Evolutionary conservation across 345 rosid species (phyloP), one percentile per base, ranked within the genome.

Genomic region (Gossypium thurberi): DNA sequence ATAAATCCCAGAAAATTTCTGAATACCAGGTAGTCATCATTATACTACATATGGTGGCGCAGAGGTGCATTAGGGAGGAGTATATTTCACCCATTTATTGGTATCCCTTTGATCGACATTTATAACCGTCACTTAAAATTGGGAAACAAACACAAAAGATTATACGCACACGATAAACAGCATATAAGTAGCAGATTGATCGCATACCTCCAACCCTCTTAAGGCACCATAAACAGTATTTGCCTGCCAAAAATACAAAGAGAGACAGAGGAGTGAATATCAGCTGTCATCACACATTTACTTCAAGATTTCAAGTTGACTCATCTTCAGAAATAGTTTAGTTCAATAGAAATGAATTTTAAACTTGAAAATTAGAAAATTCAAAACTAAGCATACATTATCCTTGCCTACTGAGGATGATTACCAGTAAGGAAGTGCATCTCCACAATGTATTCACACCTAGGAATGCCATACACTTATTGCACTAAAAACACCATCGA

Each of bases 201-300:
- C 42, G 74, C 83, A 60, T 76, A 95, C 99, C 99, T 95, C 71
- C 71, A 67, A 15, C 42, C 71, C 71, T 48, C 71, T 67, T 47
- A 67, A 9, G 2, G 71, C 71, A 48, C 71, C 71, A 14, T 48
- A 67, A 48, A 67, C 57, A 2, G 71, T 67, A 67, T 48, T 67
- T 25, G 71, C 71, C 71, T 67, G 71, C 71, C 43, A 67, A 67
- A 66, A 47, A 26, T 66, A 66, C 20, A 26, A 46, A 67, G 57
- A 47, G 70, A 66, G 26, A 64, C 5, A 43, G 52, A 65, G 52
- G 25, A 44, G 53, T 44, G 11, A 44, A 65, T 21, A 21, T 25
- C 57, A 47, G 71, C 4, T 0, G 8, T 67, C 14, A 25, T 67
- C 10, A 20, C 71, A 48, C 23, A 25, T 47, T 48, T 15, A 48